A percentile compares a stretch with the other conserved stretches of the same genome.
phyloP scores from a whole-genome alignment of 208 protist species.

The Trypanosoma scelopori region DNA sequence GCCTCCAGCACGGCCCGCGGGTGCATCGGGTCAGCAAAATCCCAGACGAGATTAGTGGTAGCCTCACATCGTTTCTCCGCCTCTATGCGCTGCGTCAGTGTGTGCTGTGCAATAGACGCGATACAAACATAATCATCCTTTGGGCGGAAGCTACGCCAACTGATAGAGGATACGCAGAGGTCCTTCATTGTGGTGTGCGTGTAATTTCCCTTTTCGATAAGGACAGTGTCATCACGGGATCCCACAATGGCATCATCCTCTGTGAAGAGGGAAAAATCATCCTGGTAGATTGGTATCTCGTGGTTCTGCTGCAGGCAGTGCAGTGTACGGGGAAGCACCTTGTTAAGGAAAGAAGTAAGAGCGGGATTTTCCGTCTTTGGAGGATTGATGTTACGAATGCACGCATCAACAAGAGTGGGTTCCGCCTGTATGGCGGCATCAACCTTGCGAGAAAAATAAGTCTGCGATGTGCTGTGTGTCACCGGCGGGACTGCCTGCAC shows the following conservation, averaged over 20 bases:
- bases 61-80: constrained; percentile 69
- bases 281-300: constrained; percentile 84
- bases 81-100: constrained; percentile 74
- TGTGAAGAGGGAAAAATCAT: constrained; percentile 82
- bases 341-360: constrained; percentile 72
- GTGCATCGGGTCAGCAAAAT: constrained; percentile 90
- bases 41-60: constrained; percentile 85
- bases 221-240: constrained; percentile 69
- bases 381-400: constrained; percentile 55
- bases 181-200: constrained; percentile 81
- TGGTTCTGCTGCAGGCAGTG: constrained; percentile 86
- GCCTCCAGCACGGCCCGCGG: constrained; percentile 87
- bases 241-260: constrained; percentile 90
- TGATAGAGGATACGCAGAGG: constrained; percentile 68
- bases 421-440: constrained; percentile 80
- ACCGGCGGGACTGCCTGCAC: constrained; percentile 73
- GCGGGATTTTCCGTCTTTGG: constrained; percentile 55
- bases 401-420: constrained; percentile 79
- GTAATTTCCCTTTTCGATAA: constrained; percentile 88
- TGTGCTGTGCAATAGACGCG: constrained; percentile 59
- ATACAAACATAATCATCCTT: constrained; percentile 83
- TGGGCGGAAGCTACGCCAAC: constrained; percentile 68
- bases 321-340: constrained; percentile 75
- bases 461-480: constrained; percentile 49
- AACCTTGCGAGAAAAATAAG: constrained; percentile 73